Conservation (phyloP, 176 grass and related monocot genomes). For the Lolium perenne region DNA sequence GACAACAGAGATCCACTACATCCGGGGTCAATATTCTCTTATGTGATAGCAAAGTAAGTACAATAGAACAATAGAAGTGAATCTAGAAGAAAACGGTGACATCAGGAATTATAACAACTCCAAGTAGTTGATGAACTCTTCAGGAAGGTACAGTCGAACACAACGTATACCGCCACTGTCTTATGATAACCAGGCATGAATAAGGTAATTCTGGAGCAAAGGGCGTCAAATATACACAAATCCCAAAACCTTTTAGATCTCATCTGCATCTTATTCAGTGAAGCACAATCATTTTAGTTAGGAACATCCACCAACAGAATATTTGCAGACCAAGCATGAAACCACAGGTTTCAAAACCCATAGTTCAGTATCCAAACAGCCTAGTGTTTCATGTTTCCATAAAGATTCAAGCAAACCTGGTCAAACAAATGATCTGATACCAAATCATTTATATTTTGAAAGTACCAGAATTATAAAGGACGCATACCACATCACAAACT, state of each 20-base stretch:
- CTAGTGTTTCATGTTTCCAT: no score
- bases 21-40: not conserved
- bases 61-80: not conserved
- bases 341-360: not conserved
- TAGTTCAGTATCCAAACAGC: no score
- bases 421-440: not conserved
- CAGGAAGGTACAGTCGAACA: not conserved
- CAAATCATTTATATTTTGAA: not conserved
- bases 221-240: not conserved
- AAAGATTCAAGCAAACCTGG: no score
- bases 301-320: not conserved
- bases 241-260: not conserved
- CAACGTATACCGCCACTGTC: not conserved
- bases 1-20: not conserved
- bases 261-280: not conserved
- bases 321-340: not conserved
- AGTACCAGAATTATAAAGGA: not conserved
- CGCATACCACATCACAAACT: no score
- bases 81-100: not conserved
- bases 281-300: not conserved
- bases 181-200: not conserved
- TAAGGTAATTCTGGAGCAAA: not conserved
- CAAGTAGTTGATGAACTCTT: not conserved
- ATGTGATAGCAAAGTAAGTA: conserved; percentile 5
- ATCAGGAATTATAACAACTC: not conserved